Evolutionary conservation across 2,329 filamentous ascomycete species (phyloP).

Genomic region (Zymoseptoria pseudotritici): DNA sequence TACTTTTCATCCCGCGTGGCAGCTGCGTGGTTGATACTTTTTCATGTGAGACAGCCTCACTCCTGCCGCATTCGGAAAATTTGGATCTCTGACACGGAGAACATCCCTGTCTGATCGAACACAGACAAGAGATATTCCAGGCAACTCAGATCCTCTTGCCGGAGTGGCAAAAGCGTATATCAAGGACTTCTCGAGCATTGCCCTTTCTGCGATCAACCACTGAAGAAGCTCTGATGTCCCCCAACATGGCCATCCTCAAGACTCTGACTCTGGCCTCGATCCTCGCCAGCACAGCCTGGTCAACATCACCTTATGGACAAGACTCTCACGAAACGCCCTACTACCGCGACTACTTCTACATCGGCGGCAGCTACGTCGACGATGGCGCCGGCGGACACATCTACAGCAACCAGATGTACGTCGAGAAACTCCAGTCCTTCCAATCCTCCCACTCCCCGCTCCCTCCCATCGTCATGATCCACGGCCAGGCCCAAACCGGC

Average conservation of each 20-base stretch:
- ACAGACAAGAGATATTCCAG: background rate
- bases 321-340: background rate
- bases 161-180: background rate
- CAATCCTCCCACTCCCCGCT: constrained; percentile 4
- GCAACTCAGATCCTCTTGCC: background rate
- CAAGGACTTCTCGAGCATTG: background rate
- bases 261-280: background rate
- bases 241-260: background rate
- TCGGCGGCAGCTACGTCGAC: constrained; percentile 21
- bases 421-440: constrained; percentile 41
- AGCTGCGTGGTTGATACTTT: background rate
- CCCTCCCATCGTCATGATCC: constrained; percentile 38
- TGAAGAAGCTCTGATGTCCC: background rate
- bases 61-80: background rate
- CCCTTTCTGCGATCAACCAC: background rate
- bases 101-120: background rate
- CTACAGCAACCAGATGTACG: constrained; percentile 45
- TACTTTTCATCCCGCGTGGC: background rate
- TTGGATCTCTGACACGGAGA: background rate
- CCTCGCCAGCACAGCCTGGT: background rate
- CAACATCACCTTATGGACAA: background rate
- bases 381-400: constrained; percentile 7
- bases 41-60: background rate
- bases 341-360: constrained; percentile 15
- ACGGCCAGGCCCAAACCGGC: constrained; percentile 34